Conservation (phyloP, 164 flowering plant genomes). For the Annona cherimola region DNA sequence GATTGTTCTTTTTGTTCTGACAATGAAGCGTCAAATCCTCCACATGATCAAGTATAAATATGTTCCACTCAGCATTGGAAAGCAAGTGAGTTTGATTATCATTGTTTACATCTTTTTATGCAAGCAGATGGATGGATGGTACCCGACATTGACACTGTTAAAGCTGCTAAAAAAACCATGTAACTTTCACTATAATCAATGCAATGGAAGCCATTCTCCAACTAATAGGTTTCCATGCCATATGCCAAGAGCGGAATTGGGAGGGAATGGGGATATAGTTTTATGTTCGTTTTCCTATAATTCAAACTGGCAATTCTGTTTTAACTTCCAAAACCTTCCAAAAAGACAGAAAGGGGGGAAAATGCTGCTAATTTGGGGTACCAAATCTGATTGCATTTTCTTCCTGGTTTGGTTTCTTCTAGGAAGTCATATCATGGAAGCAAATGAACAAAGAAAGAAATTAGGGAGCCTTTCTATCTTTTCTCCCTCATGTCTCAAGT, state of each 20-base stretch:
- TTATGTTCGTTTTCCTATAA: no score
- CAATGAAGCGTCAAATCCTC: constrained; percentile 76
- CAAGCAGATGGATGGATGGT: background rate
- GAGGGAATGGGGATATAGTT: background rate
- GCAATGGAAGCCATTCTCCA: background rate
- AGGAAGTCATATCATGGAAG: no score
- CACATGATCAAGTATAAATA: constrained; percentile 79
- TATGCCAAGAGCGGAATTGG: background rate
- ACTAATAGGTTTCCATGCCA: background rate
- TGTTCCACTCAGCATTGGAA: constrained; percentile 61
- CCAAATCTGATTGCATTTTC: no score
- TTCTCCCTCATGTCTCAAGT: no score
- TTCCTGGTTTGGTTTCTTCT: no score
- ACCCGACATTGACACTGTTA: background rate
- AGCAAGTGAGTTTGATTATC: constrained; percentile 42
- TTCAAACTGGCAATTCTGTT: no score
- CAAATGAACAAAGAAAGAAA: no score
- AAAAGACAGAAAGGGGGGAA: no score
- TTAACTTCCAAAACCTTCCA: no score
- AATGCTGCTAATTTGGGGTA: no score
- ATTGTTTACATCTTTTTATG: background rate
- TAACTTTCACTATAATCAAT: background rate
- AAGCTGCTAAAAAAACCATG: background rate
- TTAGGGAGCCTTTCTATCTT: no score
- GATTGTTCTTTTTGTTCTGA: constrained; percentile 65